Percentiles rank a stretch among this genome's conserved stretches.
Conservation (phyloP, 1,139 yeast species). For the Nadsonia commutata region DNA sequence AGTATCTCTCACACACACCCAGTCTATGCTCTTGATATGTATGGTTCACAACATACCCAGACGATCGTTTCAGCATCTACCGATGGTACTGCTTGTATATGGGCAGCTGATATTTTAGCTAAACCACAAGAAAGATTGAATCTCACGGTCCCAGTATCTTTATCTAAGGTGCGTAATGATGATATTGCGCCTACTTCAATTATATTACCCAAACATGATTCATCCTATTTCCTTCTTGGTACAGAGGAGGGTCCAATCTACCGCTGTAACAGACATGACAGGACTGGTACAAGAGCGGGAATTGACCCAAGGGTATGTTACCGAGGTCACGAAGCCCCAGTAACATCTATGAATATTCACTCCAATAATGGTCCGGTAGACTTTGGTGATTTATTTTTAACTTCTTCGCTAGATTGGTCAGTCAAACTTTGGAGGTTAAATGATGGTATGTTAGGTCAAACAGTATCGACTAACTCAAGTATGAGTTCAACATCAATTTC, state of each 20-base stretch:
- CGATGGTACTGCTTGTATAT: conserved; percentile 33
- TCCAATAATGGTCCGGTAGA: conserved; percentile 18
- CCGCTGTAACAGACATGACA: conserved; percentile 26
- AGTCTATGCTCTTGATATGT: conserved; percentile 24
- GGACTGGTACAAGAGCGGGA: conserved; percentile 22
- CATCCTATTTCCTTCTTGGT: conserved; percentile 29
- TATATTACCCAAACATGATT: conserved; percentile 21
- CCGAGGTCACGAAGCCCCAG: conserved; percentile 25
- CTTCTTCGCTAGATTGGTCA: conserved; percentile 30
- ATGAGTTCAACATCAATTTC: neutral
- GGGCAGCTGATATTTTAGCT: conserved; percentile 33
- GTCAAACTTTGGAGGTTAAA: conserved; percentile 26
- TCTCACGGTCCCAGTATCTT: conserved; percentile 12
- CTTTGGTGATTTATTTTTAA: conserved; percentile 21
- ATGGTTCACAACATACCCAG: conserved; percentile 23
- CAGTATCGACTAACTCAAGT: neutral
- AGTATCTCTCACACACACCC: conserved; percentile 31
- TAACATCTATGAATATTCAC: conserved; percentile 24
- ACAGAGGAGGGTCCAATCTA: conserved; percentile 36
- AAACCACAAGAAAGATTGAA: conserved; percentile 25
- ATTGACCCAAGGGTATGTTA: conserved; percentile 18
- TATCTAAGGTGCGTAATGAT: conserved; percentile 21
- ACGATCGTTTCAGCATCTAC: conserved; percentile 28
- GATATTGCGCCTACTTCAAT: conserved; percentile 28
- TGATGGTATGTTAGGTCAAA: too few species aligned